Evolutionary conservation across 176 grass and related monocot genomes (phyloP).

Genomic region (Puccinellia tenuiflora): DNA sequence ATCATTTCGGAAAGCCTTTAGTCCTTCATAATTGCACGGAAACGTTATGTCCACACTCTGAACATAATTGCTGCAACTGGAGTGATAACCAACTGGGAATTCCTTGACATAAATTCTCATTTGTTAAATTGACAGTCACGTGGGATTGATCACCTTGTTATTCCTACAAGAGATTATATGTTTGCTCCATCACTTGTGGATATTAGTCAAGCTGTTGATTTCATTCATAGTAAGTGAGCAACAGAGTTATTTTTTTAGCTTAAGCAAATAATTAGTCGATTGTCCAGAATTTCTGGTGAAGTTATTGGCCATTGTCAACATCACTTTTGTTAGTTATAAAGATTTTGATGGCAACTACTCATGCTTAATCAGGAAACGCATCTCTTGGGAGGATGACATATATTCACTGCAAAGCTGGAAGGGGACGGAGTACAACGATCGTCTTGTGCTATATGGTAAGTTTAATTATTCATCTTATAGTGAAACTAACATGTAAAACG

Average conservation of each 20-base stretch:
- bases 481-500: not conserved
- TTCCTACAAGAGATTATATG: conserved; percentile 95
- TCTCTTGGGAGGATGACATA: conserved; percentile 73
- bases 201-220: conserved; percentile 81
- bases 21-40: not conserved
- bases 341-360: not conserved
- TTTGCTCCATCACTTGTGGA: conserved; percentile 84
- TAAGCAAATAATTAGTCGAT: not conserved
- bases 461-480: not conserved
- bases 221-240: conserved; percentile 78
- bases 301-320: not conserved
- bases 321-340: not conserved
- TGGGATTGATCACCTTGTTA: conserved; percentile 84
- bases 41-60: not conserved
- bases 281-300: not conserved
- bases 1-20: not conserved
- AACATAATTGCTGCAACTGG: not conserved
- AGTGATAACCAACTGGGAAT: not conserved
- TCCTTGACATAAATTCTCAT: conserved; percentile 18
- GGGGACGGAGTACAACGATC: conserved; percentile 79
- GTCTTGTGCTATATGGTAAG: conserved; percentile 93
- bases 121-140: conserved; percentile 44
- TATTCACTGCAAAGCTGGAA: conserved; percentile 97
- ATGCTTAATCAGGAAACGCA: conserved; percentile 53
- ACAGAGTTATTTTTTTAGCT: not conserved